These are phyloP conservation scores for Psilocybe mexicana DNA, from an alignment of 1,284 basidiomycete genomes.

Conservation along the genomic window DNA sequence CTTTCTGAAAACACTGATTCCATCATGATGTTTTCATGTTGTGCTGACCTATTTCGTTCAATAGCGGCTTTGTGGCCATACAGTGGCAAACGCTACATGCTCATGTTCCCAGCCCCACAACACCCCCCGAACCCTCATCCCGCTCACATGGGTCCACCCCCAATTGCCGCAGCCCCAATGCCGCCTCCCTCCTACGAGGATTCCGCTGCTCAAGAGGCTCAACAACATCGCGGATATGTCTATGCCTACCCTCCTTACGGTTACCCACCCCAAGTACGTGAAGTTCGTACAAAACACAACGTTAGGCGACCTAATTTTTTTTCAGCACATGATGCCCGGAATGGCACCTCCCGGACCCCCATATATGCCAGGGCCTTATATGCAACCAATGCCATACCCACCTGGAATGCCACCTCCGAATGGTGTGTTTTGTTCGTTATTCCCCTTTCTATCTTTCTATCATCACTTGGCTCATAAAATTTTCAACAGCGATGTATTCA, in stretches of 20 bases:
- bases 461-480: constrained; percentile 4
- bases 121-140: constrained; percentile 61
- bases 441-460: constrained; percentile 4
- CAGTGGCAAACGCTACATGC: constrained; percentile 81
- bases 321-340: constrained; percentile 77
- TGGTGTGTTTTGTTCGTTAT: constrained; percentile 40
- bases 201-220: constrained; percentile 41
- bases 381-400: constrained; percentile 82
- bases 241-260: constrained; percentile 75
- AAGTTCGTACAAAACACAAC: constrained; percentile 21
- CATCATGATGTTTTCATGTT: neutral
- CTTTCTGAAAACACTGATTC: neutral
- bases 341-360: constrained; percentile 75
- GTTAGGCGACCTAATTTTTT: constrained; percentile 8
- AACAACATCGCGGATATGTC: constrained; percentile 56
- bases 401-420: constrained; percentile 76
- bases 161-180: constrained; percentile 59
- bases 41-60: neutral
- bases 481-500: constrained; percentile 70
- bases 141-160: constrained; percentile 61
- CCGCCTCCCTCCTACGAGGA: constrained; percentile 75
- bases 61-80: constrained; percentile 84
- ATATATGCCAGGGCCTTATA: constrained; percentile 75
- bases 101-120: constrained; percentile 68
- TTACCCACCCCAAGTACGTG: constrained; percentile 69